Evolutionary conservation across 345 rosid genomes (phyloP).

Genomic region (Brassica napus): DNA sequence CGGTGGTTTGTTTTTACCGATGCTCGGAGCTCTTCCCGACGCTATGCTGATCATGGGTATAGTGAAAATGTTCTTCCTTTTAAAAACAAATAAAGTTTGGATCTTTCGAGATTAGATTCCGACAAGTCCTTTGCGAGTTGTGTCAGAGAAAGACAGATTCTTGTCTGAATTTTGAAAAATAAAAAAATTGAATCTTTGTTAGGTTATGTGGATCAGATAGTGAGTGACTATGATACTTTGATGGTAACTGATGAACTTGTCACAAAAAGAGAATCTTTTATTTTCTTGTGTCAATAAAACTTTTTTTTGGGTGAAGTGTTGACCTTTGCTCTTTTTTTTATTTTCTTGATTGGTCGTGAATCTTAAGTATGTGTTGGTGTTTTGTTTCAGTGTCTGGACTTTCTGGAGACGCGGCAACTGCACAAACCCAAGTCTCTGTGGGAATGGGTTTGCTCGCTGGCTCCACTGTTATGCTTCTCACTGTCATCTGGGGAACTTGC

Average conservation of each 20-base stretch:
- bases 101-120: neutral
- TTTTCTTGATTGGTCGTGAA: neutral
- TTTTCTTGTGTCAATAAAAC: neutral
- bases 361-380: neutral
- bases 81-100: neutral
- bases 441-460: slow-evolving; percentile 95
- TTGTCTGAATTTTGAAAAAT: neutral
- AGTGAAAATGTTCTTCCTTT: slow-evolving; percentile 2
- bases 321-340: neutral
- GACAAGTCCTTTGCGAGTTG: neutral
- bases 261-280: neutral
- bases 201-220: neutral
- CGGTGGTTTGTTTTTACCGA: slow-evolving; percentile 90
- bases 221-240: neutral
- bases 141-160: neutral
- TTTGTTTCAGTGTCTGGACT: slow-evolving; percentile 75
- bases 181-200: slow-evolving; percentile 1
- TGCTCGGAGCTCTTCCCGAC: slow-evolving; percentile 95
- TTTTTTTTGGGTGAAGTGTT: neutral
- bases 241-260: neutral
- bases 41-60: slow-evolving; percentile 96
- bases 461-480: slow-evolving; percentile 84
- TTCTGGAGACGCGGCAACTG: slow-evolving; percentile 65
- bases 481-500: slow-evolving; percentile 86
- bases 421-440: slow-evolving; percentile 85